These are phyloP conservation scores for Debaryomyces maramus DNA, from an alignment of 805 yeast species.

Conservation along the genomic window DNA sequence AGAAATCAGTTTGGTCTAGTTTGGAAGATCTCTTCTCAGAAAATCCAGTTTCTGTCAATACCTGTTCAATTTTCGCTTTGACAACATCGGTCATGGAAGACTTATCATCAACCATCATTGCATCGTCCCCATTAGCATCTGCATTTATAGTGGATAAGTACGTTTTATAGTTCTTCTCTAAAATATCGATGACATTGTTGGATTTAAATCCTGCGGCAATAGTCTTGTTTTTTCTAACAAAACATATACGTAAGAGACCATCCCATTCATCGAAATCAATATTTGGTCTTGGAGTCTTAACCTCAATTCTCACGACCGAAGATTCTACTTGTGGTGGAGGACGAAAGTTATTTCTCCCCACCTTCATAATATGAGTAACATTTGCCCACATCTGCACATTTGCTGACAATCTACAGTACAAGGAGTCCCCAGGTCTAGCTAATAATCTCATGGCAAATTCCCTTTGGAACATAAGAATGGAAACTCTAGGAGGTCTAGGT, in stretches of 20 bases:
- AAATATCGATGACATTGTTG: conserved; percentile 69
- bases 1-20: conserved; percentile 92
- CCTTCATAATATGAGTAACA: conserved; percentile 97
- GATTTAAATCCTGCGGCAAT: conserved; percentile 91
- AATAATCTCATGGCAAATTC: conserved; percentile 92
- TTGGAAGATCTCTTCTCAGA: conserved; percentile 89
- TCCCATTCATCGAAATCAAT: conserved; percentile 97
- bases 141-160: conserved; percentile 56
- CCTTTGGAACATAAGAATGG: conserved; percentile 95
- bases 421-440: conserved; percentile 94
- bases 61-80: conserved; percentile 68
- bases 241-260: conserved; percentile 86
- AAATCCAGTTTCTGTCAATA: conserved; percentile 75
- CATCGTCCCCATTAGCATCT: conserved; percentile 41
- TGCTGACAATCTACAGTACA: conserved; percentile 91
- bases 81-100: conserved; percentile 50
- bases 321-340: conserved; percentile 99
- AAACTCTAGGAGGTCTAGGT: conserved; percentile 92
- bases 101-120: conserved; percentile 40
- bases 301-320: conserved; percentile 89
- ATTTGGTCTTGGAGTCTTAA: conserved; percentile 90
- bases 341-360: conserved; percentile 92
- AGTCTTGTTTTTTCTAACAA: conserved; percentile 91
- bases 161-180: conserved; percentile 86
- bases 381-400: conserved; percentile 99